Conservation (phyloP, 1,284 basidiomycete genomes). For the Acaromyces ingoldii region DNA sequence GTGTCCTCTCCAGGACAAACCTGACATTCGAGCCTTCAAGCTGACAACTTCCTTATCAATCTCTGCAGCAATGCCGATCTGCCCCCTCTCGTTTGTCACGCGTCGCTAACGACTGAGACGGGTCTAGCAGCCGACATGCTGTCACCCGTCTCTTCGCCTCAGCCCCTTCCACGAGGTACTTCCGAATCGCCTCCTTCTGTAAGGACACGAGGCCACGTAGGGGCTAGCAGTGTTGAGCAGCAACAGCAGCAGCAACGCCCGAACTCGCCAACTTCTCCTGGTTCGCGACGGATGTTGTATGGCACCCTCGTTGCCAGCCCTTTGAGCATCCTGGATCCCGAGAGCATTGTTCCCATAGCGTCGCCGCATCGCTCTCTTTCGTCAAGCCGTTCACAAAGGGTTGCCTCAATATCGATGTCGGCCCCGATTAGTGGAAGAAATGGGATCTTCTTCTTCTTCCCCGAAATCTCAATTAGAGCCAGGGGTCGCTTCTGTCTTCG, state of each 20-base stretch:
- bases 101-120: conserved; percentile 20
- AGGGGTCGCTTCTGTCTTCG: conserved; percentile 25
- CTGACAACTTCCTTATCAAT: background rate
- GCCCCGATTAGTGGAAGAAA: too few species aligned
- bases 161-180: background rate
- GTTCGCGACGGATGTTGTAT: conserved; percentile 36
- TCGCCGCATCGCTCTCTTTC: too few species aligned
- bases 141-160: background rate
- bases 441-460: conserved; percentile 27
- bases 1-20: background rate
- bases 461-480: conserved; percentile 30
- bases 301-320: conserved; percentile 27
- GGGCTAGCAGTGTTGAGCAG: too few species aligned
- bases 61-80: conserved; percentile 14
- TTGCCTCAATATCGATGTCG: too few species aligned
- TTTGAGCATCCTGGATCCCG: conserved; percentile 5
- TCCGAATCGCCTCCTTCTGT: background rate
- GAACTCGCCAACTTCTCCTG: too few species aligned
- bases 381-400: too few species aligned
- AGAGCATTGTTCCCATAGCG: background rate
- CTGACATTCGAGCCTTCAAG: background rate
- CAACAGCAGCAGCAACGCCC: too few species aligned
- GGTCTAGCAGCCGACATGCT: background rate
- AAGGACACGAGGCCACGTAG: too few species aligned
- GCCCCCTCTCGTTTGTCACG: conserved; percentile 31